Base-by-base conservation (phyloP, 2,329 filamentous ascomycete species). In the Lachnellula arida region DNA sequence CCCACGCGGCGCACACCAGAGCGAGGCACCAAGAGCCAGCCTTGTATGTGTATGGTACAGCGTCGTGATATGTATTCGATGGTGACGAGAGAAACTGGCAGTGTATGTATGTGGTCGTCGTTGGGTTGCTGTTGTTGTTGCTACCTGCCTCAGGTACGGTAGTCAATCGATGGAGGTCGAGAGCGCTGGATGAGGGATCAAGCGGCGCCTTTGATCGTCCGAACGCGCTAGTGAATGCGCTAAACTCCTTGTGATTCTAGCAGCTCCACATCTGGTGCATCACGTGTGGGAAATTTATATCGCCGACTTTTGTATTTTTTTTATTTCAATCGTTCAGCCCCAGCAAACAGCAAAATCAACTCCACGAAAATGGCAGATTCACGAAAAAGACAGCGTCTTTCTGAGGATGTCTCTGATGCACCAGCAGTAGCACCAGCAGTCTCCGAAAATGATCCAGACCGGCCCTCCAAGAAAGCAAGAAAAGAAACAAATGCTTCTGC, bases 401-500 rank as follows among this genome's bases (percentile, higher is more conserved):
- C 53, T 40, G 66, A 64, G n/a, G 59, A 64, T 9, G 62, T 56
- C 9, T 65, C 63, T 35, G 58, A 54, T 23, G 50, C 55, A 39
- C 32, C 53, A 9, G 55, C 59, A 22, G 37, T 51, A 15, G 19
- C n/a, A 44, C 11, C 42, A 44, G 9, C 39, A 42, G 46, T 49
- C 14, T 54, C 59, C 12, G 59, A 64, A 32, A 58, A 60, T 46
- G 56, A 57, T 28, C 59, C 60, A 51, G 59, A 59, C 42, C 66
- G 70, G 44, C 73, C 76, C 14, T 68, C 73, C 39, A 87, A 87
- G 69, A 84, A 82, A 67, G 73, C 78, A 32, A 76, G 80, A 60
- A 77, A 81, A 55, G 82, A 86, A 57, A 80, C 81, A 56, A 80
- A 71, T 64, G 67, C 68, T 15, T 62, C 63, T 32, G 68, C 69